Base-by-base conservation (phyloP, 73 alveolate species). In the Breviolum minutum region DNA sequence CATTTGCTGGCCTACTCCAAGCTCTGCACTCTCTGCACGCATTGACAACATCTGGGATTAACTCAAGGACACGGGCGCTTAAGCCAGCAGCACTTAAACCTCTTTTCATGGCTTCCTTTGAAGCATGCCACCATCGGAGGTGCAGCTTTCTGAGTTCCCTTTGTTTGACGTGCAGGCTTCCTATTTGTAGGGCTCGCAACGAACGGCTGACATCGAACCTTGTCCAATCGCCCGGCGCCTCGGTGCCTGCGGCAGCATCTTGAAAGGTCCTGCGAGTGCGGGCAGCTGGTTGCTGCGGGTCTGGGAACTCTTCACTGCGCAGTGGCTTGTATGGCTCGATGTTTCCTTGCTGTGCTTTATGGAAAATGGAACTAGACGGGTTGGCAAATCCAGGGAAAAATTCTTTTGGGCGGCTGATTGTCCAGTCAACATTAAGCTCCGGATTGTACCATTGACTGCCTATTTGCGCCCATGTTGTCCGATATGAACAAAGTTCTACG, bases 111-210 rank as follows among this genome's bases (percentile, higher is more conserved):
- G 95, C 20, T 27, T 63, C 66, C 32, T n/a, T 29, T 2, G 82
- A n/a, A 0, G 63, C 61, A 64, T 87, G 95, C 95, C 95, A 87
- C 95, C 77, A 29, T 6, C 95, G 68, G n/a, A 87, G 95, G 69
- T 87, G 95, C 10, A 87, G 95, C 30, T 87, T 87, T 5, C 95
- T 61, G 24, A 87, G 69, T 63, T 64, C 82, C 13, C 79, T 63
- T 10, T n/a, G 26, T 32, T 63, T 29, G 4, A 68, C 40, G 64
- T n/a, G 68, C 2, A 12, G 61, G 24, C 48, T 63, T 6, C 83
- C 95, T 6, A 12, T n/a, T 24, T 68, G 24, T 1, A 87, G 66
- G 66, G 66, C 83, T 24, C 29, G 17, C 0, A 87, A 64, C 2
- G 95, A 87, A 11, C 30, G 24, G 66, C 82, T 30, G 40, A 87